phyloP scores from a whole-genome alignment of 495 filamentous ascomycete species.

The Rusavskia elegans region DNA sequence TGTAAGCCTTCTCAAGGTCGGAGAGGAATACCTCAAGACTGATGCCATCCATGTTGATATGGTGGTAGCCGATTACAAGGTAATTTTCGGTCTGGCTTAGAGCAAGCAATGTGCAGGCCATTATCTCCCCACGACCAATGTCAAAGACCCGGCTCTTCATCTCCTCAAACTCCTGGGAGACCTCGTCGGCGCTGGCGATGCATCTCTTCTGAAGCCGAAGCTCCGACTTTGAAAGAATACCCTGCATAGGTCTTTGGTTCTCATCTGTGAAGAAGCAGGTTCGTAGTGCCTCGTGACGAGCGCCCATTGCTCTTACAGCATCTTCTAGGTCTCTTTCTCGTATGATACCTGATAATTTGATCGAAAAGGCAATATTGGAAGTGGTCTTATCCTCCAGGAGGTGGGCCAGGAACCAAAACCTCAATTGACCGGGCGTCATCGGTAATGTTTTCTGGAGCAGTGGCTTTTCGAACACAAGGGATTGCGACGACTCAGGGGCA shows the following conservation, averaged over 20 bases:
- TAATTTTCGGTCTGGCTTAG: slow-evolving; percentile 1
- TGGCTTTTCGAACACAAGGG: background rate
- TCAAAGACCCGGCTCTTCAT: slow-evolving; percentile 8
- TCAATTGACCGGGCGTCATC: slow-evolving; percentile 25
- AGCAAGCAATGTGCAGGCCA: slow-evolving; percentile 1
- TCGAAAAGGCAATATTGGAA: slow-evolving; percentile 15
- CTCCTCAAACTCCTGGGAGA: background rate
- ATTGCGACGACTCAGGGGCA: background rate
- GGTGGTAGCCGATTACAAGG: slow-evolving; percentile 21
- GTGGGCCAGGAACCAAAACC: slow-evolving; percentile 27
- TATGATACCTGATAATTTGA: slow-evolving; percentile 1
- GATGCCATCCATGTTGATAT: slow-evolving; percentile 34
- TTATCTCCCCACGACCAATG: slow-evolving; percentile 9
- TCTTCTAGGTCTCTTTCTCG: slow-evolving; percentile 11
- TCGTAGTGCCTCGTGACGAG: slow-evolving; percentile 27
- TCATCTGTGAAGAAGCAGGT: slow-evolving; percentile 22
- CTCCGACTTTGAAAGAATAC: slow-evolving; percentile 2
- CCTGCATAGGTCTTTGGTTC: slow-evolving; percentile 9
- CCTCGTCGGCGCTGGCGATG: background rate
- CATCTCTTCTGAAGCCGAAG: background rate
- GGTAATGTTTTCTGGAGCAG: background rate
- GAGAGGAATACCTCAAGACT: slow-evolving; percentile 23
- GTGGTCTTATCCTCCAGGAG: slow-evolving; percentile 19
- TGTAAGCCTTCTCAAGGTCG: slow-evolving; percentile 26
- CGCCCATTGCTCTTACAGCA: slow-evolving; percentile 18